phyloP scores from a whole-genome alignment of 2,329 filamentous ascomycete species.

The Cordyceps militaris region DNA sequence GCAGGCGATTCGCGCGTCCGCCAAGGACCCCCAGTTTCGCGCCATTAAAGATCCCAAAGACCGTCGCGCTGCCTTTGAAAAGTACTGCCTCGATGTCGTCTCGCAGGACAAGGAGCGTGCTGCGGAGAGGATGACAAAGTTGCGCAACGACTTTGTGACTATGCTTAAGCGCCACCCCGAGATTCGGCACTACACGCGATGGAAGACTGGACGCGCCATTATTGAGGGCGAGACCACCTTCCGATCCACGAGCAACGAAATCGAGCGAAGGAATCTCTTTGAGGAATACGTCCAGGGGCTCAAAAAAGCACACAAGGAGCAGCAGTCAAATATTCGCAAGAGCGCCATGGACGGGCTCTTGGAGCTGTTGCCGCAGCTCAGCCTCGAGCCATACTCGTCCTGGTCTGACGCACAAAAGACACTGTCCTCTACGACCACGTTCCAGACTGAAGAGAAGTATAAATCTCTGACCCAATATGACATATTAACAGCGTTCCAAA shows the following conservation, averaged over 20 bases:
- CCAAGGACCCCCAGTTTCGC: constrained; percentile 87
- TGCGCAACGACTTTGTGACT: constrained; percentile 86
- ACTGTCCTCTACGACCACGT: constrained; percentile 69
- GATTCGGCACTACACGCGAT: constrained; percentile 93
- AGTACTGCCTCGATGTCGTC: constrained; percentile 85
- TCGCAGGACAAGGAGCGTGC: constrained; percentile 90
- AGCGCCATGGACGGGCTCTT: constrained; percentile 79
- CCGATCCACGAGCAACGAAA: constrained; percentile 79
- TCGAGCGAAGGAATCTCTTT: constrained; percentile 82
- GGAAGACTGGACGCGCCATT: constrained; percentile 91
- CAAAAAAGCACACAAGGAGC: constrained; percentile 71
- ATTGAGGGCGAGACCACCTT: constrained; percentile 95
- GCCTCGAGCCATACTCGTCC: constrained; percentile 86
- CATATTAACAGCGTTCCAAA: constrained; percentile 86
- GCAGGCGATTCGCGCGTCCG: constrained; percentile 75
- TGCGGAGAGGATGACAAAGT: constrained; percentile 85
- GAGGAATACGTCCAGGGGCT: constrained; percentile 86
- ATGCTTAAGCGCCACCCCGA: constrained; percentile 97
- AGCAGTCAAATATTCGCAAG: constrained; percentile 64
- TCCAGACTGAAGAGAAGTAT: constrained; percentile 79
- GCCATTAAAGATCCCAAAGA: constrained; percentile 90
- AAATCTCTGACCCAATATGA: constrained; percentile 80
- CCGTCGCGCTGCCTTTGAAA: constrained; percentile 84
- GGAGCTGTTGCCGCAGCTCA: constrained; percentile 67
- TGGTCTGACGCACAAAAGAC: constrained; percentile 86